Conservation (phyloP, 2,329 filamentous ascomycete species). For the Dactylellina cionopaga region DNA sequence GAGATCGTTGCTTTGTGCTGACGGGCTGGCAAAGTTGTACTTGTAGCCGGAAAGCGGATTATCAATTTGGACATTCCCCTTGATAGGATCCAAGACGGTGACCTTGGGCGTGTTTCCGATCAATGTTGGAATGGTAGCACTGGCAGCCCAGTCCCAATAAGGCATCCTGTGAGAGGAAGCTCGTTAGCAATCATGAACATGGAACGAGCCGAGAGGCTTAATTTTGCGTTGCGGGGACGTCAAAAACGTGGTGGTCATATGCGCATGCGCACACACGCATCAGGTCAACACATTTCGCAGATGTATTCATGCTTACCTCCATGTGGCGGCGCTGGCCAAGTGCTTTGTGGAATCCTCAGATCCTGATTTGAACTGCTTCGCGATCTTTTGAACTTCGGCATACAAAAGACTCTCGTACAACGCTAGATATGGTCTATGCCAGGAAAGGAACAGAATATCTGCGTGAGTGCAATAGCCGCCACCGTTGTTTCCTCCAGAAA, state of each 20-base stretch:
- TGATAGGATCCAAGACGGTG: slow-evolving; percentile 67
- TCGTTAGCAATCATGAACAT: not conserved
- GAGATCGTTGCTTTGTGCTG: not conserved
- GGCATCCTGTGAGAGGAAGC: slow-evolving; percentile 41
- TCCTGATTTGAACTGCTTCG: slow-evolving; percentile 23
- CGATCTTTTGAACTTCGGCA: slow-evolving; percentile 40
- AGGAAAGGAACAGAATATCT: slow-evolving; percentile 78
- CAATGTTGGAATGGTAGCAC: slow-evolving; percentile 58
- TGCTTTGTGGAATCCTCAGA: slow-evolving; percentile 4
- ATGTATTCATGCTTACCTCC: slow-evolving; percentile 29
- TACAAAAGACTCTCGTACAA: slow-evolving; percentile 58
- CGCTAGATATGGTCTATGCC: slow-evolving; percentile 83
- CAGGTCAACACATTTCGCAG: not conserved
- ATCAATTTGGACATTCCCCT: slow-evolving; percentile 66
- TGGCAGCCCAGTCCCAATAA: slow-evolving; percentile 66
- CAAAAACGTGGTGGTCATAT: slow-evolving; percentile 12
- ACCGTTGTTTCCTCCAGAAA: slow-evolving; percentile 42
- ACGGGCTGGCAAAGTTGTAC: slow-evolving; percentile 60
- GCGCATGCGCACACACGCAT: not conserved
- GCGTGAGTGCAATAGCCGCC: slow-evolving; percentile 78
- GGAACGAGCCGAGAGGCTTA: too few relatives aligned
- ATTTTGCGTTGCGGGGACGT: slow-evolving; percentile 35
- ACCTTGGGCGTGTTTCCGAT: slow-evolving; percentile 58
- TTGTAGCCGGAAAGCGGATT: slow-evolving; percentile 72
- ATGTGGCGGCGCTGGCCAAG: slow-evolving; percentile 19